Evolutionary conservation across 1,284 basidiomycete species (phyloP).

Genomic region (Boletellus deceptivus): DNA sequence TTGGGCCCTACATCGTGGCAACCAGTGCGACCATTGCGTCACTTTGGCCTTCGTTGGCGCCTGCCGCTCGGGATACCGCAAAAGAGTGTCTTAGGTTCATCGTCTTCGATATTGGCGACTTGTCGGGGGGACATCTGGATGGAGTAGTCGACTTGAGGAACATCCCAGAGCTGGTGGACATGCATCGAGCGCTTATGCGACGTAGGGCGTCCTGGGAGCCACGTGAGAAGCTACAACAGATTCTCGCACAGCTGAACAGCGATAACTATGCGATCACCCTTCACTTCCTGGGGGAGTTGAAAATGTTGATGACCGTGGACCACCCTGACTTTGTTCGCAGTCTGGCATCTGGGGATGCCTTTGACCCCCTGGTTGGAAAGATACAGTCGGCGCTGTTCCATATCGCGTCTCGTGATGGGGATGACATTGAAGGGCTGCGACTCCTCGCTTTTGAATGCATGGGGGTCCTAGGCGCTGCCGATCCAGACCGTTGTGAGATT

Average conservation of each 20-base stretch:
- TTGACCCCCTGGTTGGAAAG: slow-evolving; percentile 75
- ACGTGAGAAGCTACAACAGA: slow-evolving; percentile 58
- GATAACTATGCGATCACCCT: slow-evolving; percentile 83
- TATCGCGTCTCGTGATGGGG: slow-evolving; percentile 76
- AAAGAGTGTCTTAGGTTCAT: slow-evolving; percentile 68
- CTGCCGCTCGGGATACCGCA: slow-evolving; percentile 54
- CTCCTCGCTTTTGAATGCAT: slow-evolving; percentile 86
- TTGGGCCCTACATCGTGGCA: slow-evolving; percentile 84
- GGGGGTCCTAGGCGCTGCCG: slow-evolving; percentile 91
- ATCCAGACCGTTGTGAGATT: slow-evolving; percentile 91
- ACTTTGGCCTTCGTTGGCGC: slow-evolving; percentile 71
- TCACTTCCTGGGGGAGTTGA: slow-evolving; percentile 80
- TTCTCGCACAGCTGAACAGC: slow-evolving; percentile 74
- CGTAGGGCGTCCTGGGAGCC: slow-evolving; percentile 54
- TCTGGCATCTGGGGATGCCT: slow-evolving; percentile 80
- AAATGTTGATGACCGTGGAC: slow-evolving; percentile 55
- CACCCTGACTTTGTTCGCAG: slow-evolving; percentile 55
- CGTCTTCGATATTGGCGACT: slow-evolving; percentile 59
- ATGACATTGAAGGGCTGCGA: slow-evolving; percentile 67
- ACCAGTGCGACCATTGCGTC: slow-evolving; percentile 86
- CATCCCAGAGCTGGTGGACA: slow-evolving; percentile 63
- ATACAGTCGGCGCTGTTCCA: slow-evolving; percentile 71
- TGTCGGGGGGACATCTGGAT: slow-evolving; percentile 51
- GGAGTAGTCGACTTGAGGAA: slow-evolving; percentile 78
- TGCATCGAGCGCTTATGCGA: slow-evolving; percentile 47